Base-by-base conservation (phyloP, 768 basidiomycete species). In the Mycena rebaudengoi region DNA sequence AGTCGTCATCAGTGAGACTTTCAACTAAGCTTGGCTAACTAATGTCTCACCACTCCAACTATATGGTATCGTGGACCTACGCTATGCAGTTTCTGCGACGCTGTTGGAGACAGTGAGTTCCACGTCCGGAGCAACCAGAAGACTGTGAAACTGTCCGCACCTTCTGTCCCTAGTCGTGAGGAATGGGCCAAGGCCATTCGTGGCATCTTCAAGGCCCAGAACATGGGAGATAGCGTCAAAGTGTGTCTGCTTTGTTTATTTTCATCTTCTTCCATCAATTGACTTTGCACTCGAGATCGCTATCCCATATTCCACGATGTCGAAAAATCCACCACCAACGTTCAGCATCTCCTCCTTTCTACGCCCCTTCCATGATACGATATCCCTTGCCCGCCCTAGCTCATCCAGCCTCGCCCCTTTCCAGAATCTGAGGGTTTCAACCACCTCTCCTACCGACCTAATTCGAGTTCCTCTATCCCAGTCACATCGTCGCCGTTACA, bases 151-250 rank as follows among this genome's bases (percentile, higher is more conserved):
- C 75, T 98, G 52, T 85, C 85, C 35, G 91, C 92, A 12, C 92
- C 96, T 70, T 95, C 93, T 26, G 78, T 89, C 10, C 90, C 92
- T 2, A 94, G 90, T 73, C 86, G 94, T 46, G 91, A 95, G 45
- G 95, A 97, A 78, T 99, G 97, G 97, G 90, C 99, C 46, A 98
- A 98, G 75, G 90, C 94, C 10, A 90, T 99, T 63, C 87, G 91
- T 60, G 91, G 95, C 57, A 95, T 98, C 56, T 96, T 99, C 81
- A 95, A 95, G 74, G 91, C 92, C 16, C 96, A 98, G 80, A 98
- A 98, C 75, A 91, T 91, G 84, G 97, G 98, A 3, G 95, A 98
- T 71, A 92, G 88, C 69, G 95, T 98, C 68, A 98, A n/a, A n/a
- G n/a, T n/a, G n/a, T n/a, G n/a, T n/a, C n/a, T n/a, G n/a, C n/a